Conservation (phyloP, 2,329 filamentous ascomycete genomes). For the Lasiodiplodia gonubiensis region DNA sequence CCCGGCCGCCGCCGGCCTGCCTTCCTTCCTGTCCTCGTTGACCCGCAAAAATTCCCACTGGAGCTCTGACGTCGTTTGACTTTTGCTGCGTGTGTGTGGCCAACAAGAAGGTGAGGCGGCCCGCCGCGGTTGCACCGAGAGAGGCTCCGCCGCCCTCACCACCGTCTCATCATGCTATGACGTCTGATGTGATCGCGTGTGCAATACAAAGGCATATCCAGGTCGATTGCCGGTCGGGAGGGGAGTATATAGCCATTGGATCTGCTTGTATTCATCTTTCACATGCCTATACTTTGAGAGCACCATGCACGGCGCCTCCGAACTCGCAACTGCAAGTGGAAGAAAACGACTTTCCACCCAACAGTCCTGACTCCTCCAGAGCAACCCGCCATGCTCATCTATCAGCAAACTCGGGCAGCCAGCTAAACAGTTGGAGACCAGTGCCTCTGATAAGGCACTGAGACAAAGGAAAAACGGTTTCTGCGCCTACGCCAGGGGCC, state of each 20-base stretch:
- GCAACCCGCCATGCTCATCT: background rate
- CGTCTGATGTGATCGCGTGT: background rate
- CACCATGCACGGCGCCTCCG: background rate
- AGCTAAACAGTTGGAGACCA: background rate
- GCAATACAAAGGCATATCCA: no score
- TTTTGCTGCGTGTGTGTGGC: background rate
- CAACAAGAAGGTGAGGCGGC: conserved; percentile 5
- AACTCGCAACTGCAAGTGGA: background rate
- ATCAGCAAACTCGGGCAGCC: background rate
- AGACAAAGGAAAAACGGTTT: background rate
- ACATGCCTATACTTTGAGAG: background rate
- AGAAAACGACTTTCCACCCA: background rate
- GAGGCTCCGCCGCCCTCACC: background rate
- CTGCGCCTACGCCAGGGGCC: background rate
- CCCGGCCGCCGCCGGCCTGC: no score
- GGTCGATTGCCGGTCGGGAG: no score
- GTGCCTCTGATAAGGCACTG: background rate
- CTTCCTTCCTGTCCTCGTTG: background rate
- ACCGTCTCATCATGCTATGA: background rate
- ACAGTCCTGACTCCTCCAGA: background rate
- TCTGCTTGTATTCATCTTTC: background rate
- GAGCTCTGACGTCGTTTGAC: conserved; percentile 5
- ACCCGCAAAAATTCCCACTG: conserved; percentile 13
- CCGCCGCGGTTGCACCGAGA: conserved; percentile 19
- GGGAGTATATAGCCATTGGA: background rate